phyloP scores from a whole-genome alignment of 345 rosid species.

The Nephelium lappaceum region DNA sequence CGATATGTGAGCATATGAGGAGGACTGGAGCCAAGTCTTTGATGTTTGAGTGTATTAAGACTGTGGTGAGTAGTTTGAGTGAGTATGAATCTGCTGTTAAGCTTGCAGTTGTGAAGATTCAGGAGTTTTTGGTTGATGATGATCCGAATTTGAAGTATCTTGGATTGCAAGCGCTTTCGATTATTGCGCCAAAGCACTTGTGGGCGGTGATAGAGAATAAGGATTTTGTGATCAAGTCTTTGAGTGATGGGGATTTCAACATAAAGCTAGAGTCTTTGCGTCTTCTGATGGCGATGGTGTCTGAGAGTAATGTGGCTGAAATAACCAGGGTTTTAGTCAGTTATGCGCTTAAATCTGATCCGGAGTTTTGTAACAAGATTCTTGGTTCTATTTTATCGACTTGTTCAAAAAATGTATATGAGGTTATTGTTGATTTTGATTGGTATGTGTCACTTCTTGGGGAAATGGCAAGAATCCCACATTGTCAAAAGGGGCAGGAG shows the following conservation, averaged over 20 bases:
- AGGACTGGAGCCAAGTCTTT: slow-evolving; percentile 82
- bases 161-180: slow-evolving; percentile 76
- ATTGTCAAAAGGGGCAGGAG: slow-evolving; percentile 81
- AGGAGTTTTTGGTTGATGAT: slow-evolving; percentile 76
- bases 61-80: slow-evolving; percentile 74
- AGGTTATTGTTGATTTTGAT: slow-evolving; percentile 79
- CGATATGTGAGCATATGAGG: slow-evolving; percentile 85
- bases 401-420: slow-evolving; percentile 70
- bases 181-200: slow-evolving; percentile 64
- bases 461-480: slow-evolving; percentile 83
- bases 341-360: slow-evolving; percentile 87
- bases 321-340: slow-evolving; percentile 75
- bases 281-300: slow-evolving; percentile 87
- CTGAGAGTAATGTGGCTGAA: slow-evolving; percentile 76
- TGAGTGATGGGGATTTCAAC: slow-evolving; percentile 85
- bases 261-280: slow-evolving; percentile 78
- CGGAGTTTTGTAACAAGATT: slow-evolving; percentile 83
- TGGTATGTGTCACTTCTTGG: slow-evolving; percentile 92
- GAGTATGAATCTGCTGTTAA: slow-evolving; percentile 87
- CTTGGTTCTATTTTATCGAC: slow-evolving; percentile 75
- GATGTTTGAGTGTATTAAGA: slow-evolving; percentile 84
- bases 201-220: slow-evolving; percentile 91
- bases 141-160: slow-evolving; percentile 95
- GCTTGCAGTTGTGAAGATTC: slow-evolving; percentile 65
- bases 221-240: slow-evolving; percentile 80